Percentiles rank a stretch among this genome's conserved stretches.
Evolutionary conservation across 768 basidiomycete species (phyloP).

Genomic region (Rossbeevera mucosa): DNA sequence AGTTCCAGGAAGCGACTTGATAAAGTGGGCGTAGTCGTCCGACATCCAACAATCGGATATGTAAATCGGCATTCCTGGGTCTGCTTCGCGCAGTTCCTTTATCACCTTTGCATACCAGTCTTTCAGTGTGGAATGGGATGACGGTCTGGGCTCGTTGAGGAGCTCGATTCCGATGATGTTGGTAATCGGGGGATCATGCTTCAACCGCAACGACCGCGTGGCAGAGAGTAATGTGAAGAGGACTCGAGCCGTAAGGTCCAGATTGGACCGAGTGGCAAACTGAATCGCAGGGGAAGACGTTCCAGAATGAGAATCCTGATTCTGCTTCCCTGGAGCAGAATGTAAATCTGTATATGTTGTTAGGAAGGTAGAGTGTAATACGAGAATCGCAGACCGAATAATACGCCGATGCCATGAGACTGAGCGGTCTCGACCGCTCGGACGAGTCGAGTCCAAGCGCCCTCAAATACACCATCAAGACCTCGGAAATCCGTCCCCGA

Average conservation of each 20-base stretch:
- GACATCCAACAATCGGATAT: slow-evolving; percentile 74
- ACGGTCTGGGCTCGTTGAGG: slow-evolving; percentile 55
- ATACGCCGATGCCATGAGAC: slow-evolving; percentile 59
- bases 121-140: slow-evolving; percentile 47
- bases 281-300: slow-evolving; percentile 45
- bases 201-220: slow-evolving; percentile 47
- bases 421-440: slow-evolving; percentile 57
- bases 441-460: slow-evolving; percentile 65
- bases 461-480: slow-evolving; percentile 45
- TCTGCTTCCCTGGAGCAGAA: slow-evolving; percentile 73
- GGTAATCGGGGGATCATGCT: slow-evolving; percentile 32
- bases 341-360: slow-evolving; percentile 53
- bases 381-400: slow-evolving; percentile 48
- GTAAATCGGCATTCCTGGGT: slow-evolving; percentile 61
- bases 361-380: slow-evolving; percentile 14
- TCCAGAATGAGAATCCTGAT: slow-evolving; percentile 62
- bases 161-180: slow-evolving; percentile 57
- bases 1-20: slow-evolving; percentile 32
- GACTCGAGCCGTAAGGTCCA: slow-evolving; percentile 44
- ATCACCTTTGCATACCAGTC: slow-evolving; percentile 63
- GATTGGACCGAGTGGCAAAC: slow-evolving; percentile 47
- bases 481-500: slow-evolving; percentile 61
- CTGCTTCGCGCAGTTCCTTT: slow-evolving; percentile 44
- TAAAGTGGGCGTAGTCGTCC: slow-evolving; percentile 56
- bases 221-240: slow-evolving; percentile 41